phyloP scores from a whole-genome alignment of 352 stramenopile genomes.

The Globisporangium canariense region DNA sequence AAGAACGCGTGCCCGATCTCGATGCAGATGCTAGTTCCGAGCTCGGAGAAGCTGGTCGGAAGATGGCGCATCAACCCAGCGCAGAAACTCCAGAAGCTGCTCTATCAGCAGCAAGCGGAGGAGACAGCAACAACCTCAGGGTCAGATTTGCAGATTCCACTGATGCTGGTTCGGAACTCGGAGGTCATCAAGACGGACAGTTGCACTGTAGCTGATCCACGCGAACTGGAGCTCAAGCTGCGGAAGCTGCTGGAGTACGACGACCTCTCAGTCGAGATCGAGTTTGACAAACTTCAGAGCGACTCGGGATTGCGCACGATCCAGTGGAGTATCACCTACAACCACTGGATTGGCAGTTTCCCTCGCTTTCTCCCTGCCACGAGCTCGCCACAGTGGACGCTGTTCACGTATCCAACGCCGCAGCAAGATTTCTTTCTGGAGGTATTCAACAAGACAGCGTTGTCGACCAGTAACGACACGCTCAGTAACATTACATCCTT shows the following conservation, averaged over 20 bases:
- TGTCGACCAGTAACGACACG: neutral
- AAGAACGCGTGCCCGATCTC: constrained; percentile 35
- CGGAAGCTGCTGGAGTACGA: constrained; percentile 34
- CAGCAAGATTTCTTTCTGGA: constrained; percentile 11
- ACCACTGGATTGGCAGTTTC: constrained; percentile 27
- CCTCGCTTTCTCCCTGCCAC: constrained; percentile 23
- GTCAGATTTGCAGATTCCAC: constrained; percentile 16
- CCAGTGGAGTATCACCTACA: constrained; percentile 34
- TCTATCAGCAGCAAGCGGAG: constrained; percentile 26
- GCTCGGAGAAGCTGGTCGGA: constrained; percentile 22
- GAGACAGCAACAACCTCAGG: neutral
- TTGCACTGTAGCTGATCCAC: constrained; percentile 18
- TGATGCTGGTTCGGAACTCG: constrained; percentile 22
- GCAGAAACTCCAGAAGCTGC: constrained; percentile 28
- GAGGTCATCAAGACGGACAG: constrained; percentile 16
- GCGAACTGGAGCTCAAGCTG: constrained; percentile 24
- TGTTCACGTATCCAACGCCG: constrained; percentile 24
- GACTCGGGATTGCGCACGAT: constrained; percentile 14
- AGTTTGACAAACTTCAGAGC: constrained; percentile 17
- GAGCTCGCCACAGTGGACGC: constrained; percentile 25
- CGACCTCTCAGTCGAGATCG: constrained; percentile 35
- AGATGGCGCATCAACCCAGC: constrained; percentile 33
- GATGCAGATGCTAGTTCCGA: constrained; percentile 34
- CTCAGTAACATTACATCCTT: neutral
- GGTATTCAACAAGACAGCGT: constrained; percentile 8